Conservation (phyloP, 495 filamentous ascomycete genomes). For the Aspergillus wentii region DNA sequence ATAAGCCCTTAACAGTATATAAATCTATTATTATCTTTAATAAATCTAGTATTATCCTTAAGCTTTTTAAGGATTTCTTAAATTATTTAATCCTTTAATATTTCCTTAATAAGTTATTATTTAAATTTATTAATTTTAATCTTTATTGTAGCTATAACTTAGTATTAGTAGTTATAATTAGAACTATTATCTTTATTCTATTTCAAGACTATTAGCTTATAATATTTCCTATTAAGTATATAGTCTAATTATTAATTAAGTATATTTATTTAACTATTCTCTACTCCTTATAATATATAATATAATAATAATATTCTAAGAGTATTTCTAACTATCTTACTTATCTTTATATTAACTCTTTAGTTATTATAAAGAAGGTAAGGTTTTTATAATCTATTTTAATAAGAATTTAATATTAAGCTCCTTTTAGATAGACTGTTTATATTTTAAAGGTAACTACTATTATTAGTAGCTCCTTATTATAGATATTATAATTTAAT, state of each 20-base stretch:
- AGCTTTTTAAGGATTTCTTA: neutral
- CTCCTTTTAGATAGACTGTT: neutral
- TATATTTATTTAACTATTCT: conserved; percentile 3
- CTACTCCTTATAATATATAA: too few relatives aligned
- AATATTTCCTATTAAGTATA: conserved; percentile 1
- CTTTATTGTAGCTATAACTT: conserved; percentile 1
- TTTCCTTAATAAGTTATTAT: neutral
- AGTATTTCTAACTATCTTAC: too few relatives aligned
- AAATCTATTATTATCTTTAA: too few relatives aligned
- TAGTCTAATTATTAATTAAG: conserved; percentile 13
- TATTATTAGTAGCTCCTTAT: neutral
- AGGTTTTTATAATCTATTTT: too few relatives aligned
- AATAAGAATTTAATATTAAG: too few relatives aligned
- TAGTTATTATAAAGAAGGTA: too few relatives aligned
- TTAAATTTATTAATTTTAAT: neutral
- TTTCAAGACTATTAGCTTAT: conserved; percentile 6
- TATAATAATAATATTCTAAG: too few relatives aligned
- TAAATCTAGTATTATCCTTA: neutral
- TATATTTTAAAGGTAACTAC: neutral
- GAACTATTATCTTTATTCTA: conserved; percentile 3
- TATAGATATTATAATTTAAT: too few relatives aligned
- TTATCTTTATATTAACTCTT: too few relatives aligned
- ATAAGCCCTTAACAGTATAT: too few relatives aligned
- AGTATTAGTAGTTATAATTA: conserved; percentile 5
- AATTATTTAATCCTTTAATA: neutral